Evolutionary conservation across 2,329 filamentous ascomycete species (phyloP), one percentile per base, ranked within the genome.

Genomic region (Pyricularia sp.): DNA sequence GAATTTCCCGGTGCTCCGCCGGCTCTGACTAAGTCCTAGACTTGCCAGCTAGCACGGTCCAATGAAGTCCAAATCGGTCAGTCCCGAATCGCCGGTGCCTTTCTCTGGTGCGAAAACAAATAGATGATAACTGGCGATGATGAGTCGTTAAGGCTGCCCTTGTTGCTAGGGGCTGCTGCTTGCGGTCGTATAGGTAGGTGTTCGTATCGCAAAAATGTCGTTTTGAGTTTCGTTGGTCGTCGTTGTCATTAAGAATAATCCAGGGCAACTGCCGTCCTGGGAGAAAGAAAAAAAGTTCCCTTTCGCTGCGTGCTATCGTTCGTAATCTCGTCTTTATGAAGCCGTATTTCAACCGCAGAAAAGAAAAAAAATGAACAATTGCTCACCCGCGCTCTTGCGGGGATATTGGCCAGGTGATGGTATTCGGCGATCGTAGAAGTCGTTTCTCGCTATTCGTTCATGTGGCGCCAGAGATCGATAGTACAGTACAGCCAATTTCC

Each of bases 311-410:
- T 66, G 65, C 26, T 50, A 58, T 67, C 66, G 66, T 67, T 67
- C 66, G 66, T 67, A 61, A 67, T 61, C 30, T 67, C 28, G 65
- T 67, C 55, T 63, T 33, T n/a, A 50, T 50, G 33, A 61, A 66
- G 23, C 42, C 65, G 65, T 66, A 36, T 36, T 36, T 36, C 3
- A n/a, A 23, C 25, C 26, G 65, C 33, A 66, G 23, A 70, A 69
- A 71, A 70, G 70, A 65, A 68, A 69, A 71, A 65, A 12, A 70
- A n/a, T n/a, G n/a, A n/a, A 61, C 23, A 25, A 23, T 28, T 61
- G 25, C 58, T 61, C 9, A 28, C 58, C 58, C 58, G 58, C 58
- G 9, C 23, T 61, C 28, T 61, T 61, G 58, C 58, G 58, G 58
- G 25, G 58, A 61, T 61, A n/a, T 1, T 61, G 23, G 58, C n/a